Base-by-base conservation (phyloP, 2,329 filamentous ascomycete genomes). In the Aspergillus carbonarius region DNA sequence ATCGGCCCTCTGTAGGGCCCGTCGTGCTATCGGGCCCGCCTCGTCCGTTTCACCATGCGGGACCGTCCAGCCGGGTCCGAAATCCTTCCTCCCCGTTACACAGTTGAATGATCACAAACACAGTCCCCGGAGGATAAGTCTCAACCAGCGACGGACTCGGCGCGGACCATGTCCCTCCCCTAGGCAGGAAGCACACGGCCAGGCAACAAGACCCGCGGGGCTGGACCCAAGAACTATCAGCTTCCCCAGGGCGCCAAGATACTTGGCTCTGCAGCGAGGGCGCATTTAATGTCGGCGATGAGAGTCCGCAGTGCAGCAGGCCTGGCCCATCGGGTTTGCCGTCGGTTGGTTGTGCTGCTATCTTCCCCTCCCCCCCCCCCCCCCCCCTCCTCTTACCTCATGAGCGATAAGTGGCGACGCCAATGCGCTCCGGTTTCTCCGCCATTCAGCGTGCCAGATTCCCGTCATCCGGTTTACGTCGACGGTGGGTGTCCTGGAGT, bases 271-370 rank as follows among this genome's bases (percentile, higher is more conserved):
- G 35, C 46, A 50, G 18, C 37, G 20, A n/a, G 12, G 37, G 42
- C 35, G 46, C 46, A 51, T n/a, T 40, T 54, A 54, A 54, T 54
- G 17, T 54, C 51, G 51, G 51, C 51, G 51, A 54, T 54, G 51
- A 44, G 18, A 54, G 37, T 42, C 39, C 51, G 18, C 51, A 54
- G 15, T 54, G 51, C 51, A 54, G 51, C 51, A 23, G n/a, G n/a
- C 23, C 23, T 54, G 27, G 17, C 10, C 39, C n/a, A 34, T 42
- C 34, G 25, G 50, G 35, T 53, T 17, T 18, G 37, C 25, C 37
- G 37, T 54, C 39, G 37, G 51, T 9, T 39, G 37, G n/a, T 40
- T 10, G 17, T 53, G 9, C 17, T 34, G 47, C 35, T 54, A 44
- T 42, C 50, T 18, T 15, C 20, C 8, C 35, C 50, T 18, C 15